Evolutionary conservation across 2,329 filamentous ascomycete genomes (phyloP), one percentile per base, ranked within the genome.

Genomic region (Elsinoe batatas): DNA sequence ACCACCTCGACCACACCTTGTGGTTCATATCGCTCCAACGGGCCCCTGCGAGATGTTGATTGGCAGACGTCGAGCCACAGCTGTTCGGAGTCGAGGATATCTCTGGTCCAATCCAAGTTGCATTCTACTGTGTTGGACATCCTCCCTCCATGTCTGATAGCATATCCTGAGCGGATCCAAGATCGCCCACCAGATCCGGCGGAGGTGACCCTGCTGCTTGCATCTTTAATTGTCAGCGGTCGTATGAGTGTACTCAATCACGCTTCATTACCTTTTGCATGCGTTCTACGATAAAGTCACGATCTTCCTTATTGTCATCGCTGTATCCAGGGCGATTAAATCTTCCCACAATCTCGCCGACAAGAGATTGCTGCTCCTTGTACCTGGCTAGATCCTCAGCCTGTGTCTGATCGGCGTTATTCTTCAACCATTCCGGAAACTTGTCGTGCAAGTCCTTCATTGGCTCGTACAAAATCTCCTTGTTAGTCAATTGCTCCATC

Each of bases 401-500:
- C 0, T 79, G 71, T 1, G 83, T 72, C 53, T 82, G 83, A 20
- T 75, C 82, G 38, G 73, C 79, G 69, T 96, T 91, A 72, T 87
- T 85, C 64, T 80, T 79, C 68, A 98, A 78, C 91, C 93, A 98
- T 1, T 73, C 82, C 0, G 91, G 91, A 67, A 93, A 98, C 71
- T 96, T 97, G 54, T 88, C 85, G 69, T 95, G 76, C 47, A 98
- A 76, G 72, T 98, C 93, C 75, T 95, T 95, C 90, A 98, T 96
- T 2, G 93, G 93, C 73, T 98, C 91, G 68, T 97, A 97, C 51
- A 98, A 73, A 60, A 98, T 96, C 63, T 97, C 93, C 75, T 95
- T 97, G 71, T 95, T 95, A 3, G 93, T 97, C 60, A 98, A 79
- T 71, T 98, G 91, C 73, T 97, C 89, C 91, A 98, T 97, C 89